These are phyloP conservation scores for Pseudoneurospora amorphoporcata DNA, from an alignment of 495 filamentous ascomycete species.

Conservation along the genomic window DNA sequence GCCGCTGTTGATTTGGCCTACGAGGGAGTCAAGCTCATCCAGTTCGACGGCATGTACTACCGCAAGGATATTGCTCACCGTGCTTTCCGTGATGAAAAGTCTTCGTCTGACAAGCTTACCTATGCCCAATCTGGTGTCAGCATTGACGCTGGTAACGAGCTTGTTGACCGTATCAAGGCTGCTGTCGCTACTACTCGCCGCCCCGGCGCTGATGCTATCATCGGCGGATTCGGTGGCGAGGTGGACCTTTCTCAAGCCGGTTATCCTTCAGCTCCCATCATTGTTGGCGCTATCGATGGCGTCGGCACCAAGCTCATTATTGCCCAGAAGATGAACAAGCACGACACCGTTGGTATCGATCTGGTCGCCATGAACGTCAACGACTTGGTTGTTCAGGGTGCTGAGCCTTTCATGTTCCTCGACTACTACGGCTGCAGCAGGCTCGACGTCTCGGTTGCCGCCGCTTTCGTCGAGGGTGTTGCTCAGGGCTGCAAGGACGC, in stretches of 20 bases:
- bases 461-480: slow-evolving; percentile 77
- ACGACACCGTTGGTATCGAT: slow-evolving; percentile 89
- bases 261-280: slow-evolving; percentile 60
- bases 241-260: slow-evolving; percentile 72
- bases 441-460: slow-evolving; percentile 65
- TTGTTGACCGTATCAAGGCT: slow-evolving; percentile 80
- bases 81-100: slow-evolving; percentile 36
- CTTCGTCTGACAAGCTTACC: slow-evolving; percentile 51
- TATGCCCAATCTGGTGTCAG: slow-evolving; percentile 91
- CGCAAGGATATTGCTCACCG: slow-evolving; percentile 86
- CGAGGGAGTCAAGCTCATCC: slow-evolving; percentile 61
- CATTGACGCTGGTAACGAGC: slow-evolving; percentile 82
- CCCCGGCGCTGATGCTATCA: slow-evolving; percentile 78
- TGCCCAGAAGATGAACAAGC: slow-evolving; percentile 76
- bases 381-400: slow-evolving; percentile 90
- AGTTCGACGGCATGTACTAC: slow-evolving; percentile 86
- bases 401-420: slow-evolving; percentile 86
- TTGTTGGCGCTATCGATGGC: slow-evolving; percentile 89
- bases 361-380: slow-evolving; percentile 99
- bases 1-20: slow-evolving; percentile 81
- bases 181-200: slow-evolving; percentile 69
- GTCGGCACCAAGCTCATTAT: slow-evolving; percentile 96
- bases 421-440: slow-evolving; percentile 91
- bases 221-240: slow-evolving; percentile 90
- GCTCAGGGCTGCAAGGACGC: slow-evolving; percentile 73